Evolutionary conservation across 2,329 filamentous ascomycete genomes (phyloP), one percentile per base, ranked within the genome.

Genomic region (Aspergillus sclerotialis): DNA sequence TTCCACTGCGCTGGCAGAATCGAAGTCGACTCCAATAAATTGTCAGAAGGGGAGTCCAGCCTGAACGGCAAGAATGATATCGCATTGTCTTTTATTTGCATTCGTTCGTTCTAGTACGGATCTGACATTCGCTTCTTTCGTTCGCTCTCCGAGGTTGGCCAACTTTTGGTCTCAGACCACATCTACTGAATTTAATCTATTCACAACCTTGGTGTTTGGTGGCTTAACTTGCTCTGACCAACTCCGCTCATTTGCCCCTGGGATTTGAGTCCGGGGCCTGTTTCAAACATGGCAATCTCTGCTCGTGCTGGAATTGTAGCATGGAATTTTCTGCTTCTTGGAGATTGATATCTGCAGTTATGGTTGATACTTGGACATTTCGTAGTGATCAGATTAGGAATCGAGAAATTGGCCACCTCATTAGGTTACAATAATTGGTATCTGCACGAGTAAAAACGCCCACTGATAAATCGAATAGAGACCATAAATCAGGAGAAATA

Each of bases 311-410:
- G n/a, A n/a, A n/a, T n/a, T n/a, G n/a, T n/a, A n/a, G n/a, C n/a
- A n/a, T 24, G n/a, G n/a, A 24, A 24, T 8, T n/a, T 24, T n/a
- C 8, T 4, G 23, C 8, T 24, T 24, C 23, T n/a, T 9, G 8
- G 23, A 24, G 8, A 24, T 9, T n/a, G 23, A 24, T 24, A 24
- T 9, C 23, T n/a, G n/a, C n/a, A 46, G 42, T 40, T 40, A 52
- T 58, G 52, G 46, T 53, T 48, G 42, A 42, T 43, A 45, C 46
- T n/a, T n/a, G n/a, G n/a, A n/a, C n/a, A n/a, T n/a, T n/a, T n/a
- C n/a, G n/a, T n/a, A n/a, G n/a, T n/a, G n/a, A n/a, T n/a, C n/a
- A n/a, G n/a, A n/a, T n/a, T 44, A 46, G 40, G 37, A 36, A 47
- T 31, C 35, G 29, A 28, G 37, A 24, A 9, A 24, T 24, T 24